Percentiles rank a stretch among this genome's conserved stretches.
Evolutionary conservation across 1,139 yeast species (phyloP).

Genomic region (Yamadazyma dendronema): DNA sequence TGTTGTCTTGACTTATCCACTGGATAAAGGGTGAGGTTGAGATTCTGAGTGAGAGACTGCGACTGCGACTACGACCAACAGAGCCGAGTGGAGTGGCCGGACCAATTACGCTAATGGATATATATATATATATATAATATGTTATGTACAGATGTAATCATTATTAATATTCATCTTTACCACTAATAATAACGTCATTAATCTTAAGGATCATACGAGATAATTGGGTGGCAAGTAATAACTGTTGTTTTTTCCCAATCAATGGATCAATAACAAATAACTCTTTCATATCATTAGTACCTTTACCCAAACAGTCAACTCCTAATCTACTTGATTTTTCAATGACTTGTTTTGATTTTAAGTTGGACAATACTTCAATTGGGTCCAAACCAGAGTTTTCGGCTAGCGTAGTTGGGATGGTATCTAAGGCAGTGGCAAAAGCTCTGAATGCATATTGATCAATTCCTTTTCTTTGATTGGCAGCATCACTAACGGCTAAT

Average conservation of each 20-base stretch:
- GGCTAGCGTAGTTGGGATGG: conserved; percentile 91
- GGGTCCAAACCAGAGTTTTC: conserved; percentile 96
- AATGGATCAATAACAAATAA: conserved; percentile 94
- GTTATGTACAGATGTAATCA: too few relatives aligned
- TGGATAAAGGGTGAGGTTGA: too few relatives aligned
- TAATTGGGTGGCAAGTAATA: conserved; percentile 90
- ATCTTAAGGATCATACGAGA: conserved; percentile 97
- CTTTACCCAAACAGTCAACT: conserved; percentile 89
- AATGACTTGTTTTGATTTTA: conserved; percentile 82
- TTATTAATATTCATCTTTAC: conserved; percentile 67
- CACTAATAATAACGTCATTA: conserved; percentile 91
- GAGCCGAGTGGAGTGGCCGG: too few relatives aligned
- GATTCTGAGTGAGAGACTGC: too few relatives aligned
- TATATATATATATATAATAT: too few relatives aligned
- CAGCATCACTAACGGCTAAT: conserved; percentile 85
- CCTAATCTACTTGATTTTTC: conserved; percentile 75
- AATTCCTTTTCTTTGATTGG: conserved; percentile 89
- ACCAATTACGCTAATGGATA: too few relatives aligned
- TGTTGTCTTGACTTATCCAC: too few relatives aligned
- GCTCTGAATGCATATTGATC: conserved; percentile 98
- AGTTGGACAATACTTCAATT: conserved; percentile 79
- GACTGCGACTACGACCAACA: too few relatives aligned
- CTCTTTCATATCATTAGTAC: conserved; percentile 88
- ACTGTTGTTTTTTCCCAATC: conserved; percentile 95
- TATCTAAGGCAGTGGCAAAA: conserved; percentile 85